Evolutionary conservation across 1,139 yeast genomes (phyloP), one percentile per base, ranked within the genome.

Genomic region (Pichia sp.): DNA sequence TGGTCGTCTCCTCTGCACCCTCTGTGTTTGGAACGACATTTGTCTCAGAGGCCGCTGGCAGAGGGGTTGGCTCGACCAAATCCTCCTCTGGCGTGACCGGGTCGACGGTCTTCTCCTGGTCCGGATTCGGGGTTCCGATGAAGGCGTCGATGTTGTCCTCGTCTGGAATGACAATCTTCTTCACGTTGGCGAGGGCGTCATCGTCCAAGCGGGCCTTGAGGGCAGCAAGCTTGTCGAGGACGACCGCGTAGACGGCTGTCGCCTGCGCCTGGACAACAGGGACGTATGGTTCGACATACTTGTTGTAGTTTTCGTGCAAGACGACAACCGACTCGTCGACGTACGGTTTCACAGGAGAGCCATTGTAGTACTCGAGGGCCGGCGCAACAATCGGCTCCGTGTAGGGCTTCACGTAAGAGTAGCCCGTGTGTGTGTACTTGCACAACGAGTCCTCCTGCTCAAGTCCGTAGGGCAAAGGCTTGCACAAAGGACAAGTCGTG

Each of bases 311-410:
- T 12, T 44, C 47, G 3, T 16, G 12, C 10, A 52, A 9, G 4
- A 30, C n/a, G 10, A 16, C 50, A 29, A 51, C 24, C 6, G 50
- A 48, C 3, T 45, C 38, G 29, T 62, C 66, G 16, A 64, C 63
- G 30, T 55, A 46, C 8, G 64, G 64, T 52, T 64, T 63, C 33
- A 65, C 29, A 24, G 65, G 61, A 1, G 67, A 64, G 6, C 38
- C 36, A 3, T 56, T 51, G 48, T 65, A 66, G 41, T 50, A 51
- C 4, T 48, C 52, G 17, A 55, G 7, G 1, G 49, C 58, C 7
- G 63, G 60, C 1, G 40, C 53, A 17, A 54, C 17, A 4, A 50
- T 54, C 10, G 64, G 61, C 0, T 49, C 56, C 14, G 57, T 46
- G 27, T 60, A 62, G 10, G 69, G 69, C 33, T 55, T 48, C 1